Conservation (phyloP, 2,329 filamentous ascomycete species). For the Hypoxylon sp. region DNA sequence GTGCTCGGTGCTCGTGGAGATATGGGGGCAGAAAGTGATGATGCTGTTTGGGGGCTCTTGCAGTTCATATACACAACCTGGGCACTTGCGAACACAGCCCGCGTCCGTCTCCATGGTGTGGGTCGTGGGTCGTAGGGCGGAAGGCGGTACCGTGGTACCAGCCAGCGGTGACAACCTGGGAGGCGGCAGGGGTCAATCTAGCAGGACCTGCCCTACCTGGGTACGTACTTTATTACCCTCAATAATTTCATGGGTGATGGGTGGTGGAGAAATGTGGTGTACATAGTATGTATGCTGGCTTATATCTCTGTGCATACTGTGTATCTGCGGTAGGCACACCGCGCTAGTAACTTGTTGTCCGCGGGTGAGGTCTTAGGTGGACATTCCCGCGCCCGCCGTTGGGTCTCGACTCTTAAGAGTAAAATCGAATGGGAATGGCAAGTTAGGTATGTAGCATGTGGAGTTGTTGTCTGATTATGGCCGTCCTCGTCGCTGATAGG, state of each 20-base stretch:
- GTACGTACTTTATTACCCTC: constrained; percentile 30
- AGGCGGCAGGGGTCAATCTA: constrained; percentile 33
- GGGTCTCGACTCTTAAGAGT: constrained; percentile 9
- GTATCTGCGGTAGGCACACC: constrained; percentile 6
- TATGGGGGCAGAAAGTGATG: constrained; percentile 46
- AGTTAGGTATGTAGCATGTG: not conserved
- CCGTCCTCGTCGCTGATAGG: constrained; percentile 12
- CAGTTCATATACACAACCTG: constrained; percentile 47
- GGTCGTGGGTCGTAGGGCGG: constrained; percentile 43
- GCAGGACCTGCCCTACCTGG: constrained; percentile 32
- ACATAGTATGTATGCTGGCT: constrained; percentile 13
- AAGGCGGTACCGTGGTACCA: constrained; percentile 29
- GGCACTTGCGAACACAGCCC: constrained; percentile 31
- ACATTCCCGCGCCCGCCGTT: constrained; percentile 19
- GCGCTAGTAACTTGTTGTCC: constrained; percentile 12
- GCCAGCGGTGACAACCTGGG: constrained; percentile 30
- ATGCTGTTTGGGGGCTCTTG: constrained; percentile 47
- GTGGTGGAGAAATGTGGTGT: constrained; percentile 18
- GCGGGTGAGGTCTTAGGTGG: constrained; percentile 14
- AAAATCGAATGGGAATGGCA: constrained; percentile 7
- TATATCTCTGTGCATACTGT: constrained; percentile 6
- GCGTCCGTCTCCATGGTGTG: constrained; percentile 20
- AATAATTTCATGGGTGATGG: not conserved
- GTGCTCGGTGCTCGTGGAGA: constrained; percentile 33
- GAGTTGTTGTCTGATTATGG: not conserved